Evolutionary conservation across 1,139 yeast species (phyloP), one percentile per base, ranked within the genome.

Genomic region (Pichia sp.): DNA sequence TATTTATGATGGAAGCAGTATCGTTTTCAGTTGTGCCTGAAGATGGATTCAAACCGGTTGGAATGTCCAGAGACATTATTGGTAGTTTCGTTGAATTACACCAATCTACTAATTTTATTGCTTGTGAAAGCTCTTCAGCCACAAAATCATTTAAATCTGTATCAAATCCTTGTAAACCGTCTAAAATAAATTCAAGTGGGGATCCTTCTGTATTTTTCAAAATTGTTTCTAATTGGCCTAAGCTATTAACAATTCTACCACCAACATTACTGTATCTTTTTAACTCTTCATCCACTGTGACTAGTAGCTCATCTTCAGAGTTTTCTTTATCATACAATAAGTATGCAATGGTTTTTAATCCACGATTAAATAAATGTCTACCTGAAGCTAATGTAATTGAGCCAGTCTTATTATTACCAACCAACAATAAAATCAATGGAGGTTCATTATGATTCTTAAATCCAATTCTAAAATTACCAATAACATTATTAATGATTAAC

Each of bases 31-130:
- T 50, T 5, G 80, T 72, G 8, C 96, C 96, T 0, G 94, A 80
- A 4, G 95, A 87, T 8, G 94, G 83, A 58, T 87, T 96, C 36
- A 85, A 70, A 7, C 96, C 96, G 0, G 90, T 76, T 3, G 96
- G 94, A 30, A 86, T 76, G 57, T 87, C 96, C 27, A 89, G 62
- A 0, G 95, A 83, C 68, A 86, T 67, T 12, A 81, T 66, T 40
- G 77, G 74, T 8, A 73, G 66, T 39, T 67, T 66, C 35, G 67
- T 69, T 12, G 60, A 68, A 52, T 84, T 83, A 50, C 85, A 77
- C 96, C 96, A 89, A 20, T 65, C 65, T 28, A 86, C 72, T 25
- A 83, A 56, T n/a, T 65, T 59, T 7, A 58, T 55, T n/a, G 77
- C 74, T 5, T 64, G 63, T 28, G 66, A 59, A 28, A 74, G 64